Percentiles rank a stretch among this genome's conserved stretches.
Evolutionary conservation across 768 basidiomycete genomes (phyloP).

Genomic region (Boletus barrowsii): DNA sequence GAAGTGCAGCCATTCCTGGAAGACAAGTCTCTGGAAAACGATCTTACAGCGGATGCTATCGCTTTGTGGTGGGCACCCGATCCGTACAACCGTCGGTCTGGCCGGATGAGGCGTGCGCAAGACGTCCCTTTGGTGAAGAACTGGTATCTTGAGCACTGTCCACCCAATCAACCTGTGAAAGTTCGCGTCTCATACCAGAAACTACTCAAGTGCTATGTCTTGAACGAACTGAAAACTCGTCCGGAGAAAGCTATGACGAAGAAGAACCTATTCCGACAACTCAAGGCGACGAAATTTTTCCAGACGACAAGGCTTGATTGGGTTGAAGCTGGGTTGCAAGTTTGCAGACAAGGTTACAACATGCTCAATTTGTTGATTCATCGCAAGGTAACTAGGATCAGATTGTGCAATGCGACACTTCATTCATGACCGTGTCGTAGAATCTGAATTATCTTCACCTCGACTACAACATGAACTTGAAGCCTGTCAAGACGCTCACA

Average conservation of each 20-base stretch:
- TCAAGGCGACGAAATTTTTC: constrained; percentile 99
- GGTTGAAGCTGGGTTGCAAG: constrained; percentile 98
- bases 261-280: constrained; percentile 93
- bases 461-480: constrained; percentile 98
- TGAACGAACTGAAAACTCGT: constrained; percentile 88
- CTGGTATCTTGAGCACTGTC: constrained; percentile 99
- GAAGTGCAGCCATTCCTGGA: constrained; percentile 76
- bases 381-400: constrained; percentile 66
- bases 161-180: constrained; percentile 94
- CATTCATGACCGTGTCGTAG: constrained; percentile 34
- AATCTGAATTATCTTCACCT: constrained; percentile 92
- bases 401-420: not conserved
- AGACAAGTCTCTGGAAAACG: constrained; percentile 77
- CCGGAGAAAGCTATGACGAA: constrained; percentile 97
- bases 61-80: constrained; percentile 99
- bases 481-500: constrained; percentile 95
- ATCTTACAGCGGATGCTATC: constrained; percentile 93
- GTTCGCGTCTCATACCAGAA: constrained; percentile 99
- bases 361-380: constrained; percentile 99
- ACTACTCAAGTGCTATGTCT: constrained; percentile 89
- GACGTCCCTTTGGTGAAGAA: constrained; percentile 96
- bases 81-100: constrained; percentile 90
- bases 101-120: constrained; percentile 90
- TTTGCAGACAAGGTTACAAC: constrained; percentile 98
- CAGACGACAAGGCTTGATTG: constrained; percentile 97